Evolutionary conservation across 106 monocot species (phyloP), one percentile per base, ranked within the genome.

Genomic region (Phalaenopsis equestris): DNA sequence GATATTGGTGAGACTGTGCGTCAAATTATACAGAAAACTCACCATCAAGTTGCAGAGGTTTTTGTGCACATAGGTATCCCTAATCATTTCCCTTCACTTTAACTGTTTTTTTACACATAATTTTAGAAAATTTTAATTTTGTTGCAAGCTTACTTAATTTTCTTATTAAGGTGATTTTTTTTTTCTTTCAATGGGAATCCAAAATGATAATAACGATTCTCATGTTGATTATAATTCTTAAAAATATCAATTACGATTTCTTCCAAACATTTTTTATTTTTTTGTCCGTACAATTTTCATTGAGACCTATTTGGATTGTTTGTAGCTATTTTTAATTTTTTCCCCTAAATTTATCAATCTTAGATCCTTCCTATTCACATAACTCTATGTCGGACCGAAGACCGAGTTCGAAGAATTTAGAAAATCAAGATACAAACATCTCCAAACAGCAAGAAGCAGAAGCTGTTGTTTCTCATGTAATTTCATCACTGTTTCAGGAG

Each of bases 1-100:
- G 89, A 98, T 72, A 94, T 98, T 84, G 94, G 97, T 73, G 97
- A 98, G 83, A 89, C 55, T 73, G 92, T 98, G 46, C 89, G 97
- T 17, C 84, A 84, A 75, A 80, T 86, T 76, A 89, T 98, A 74
- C 94, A 98, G 67, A 83, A 87, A 81, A 73, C 21, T 19, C 90
- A 94, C 75, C 82, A 76, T 49, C 89, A 98, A 77, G 90, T 94
- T 73, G 84, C 92, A 65, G 97, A 98, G 85, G 88, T 88, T 82
- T 94, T 94, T 80, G 92, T 98, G 84, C 97, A 98, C 57, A 98
- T 98, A 77, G 97, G 97, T 98, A 92, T 9, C 6, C 41, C 39
- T 49, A 1, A 41, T 82, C 36, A 23, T 5, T 80, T 83, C 74
- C 47, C 24, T 81, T 16, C 36, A 38, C 52, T 61, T 77, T 36